Evolutionary conservation across 768 basidiomycete species (phyloP).

Genomic region (Saitozyma sp.): DNA sequence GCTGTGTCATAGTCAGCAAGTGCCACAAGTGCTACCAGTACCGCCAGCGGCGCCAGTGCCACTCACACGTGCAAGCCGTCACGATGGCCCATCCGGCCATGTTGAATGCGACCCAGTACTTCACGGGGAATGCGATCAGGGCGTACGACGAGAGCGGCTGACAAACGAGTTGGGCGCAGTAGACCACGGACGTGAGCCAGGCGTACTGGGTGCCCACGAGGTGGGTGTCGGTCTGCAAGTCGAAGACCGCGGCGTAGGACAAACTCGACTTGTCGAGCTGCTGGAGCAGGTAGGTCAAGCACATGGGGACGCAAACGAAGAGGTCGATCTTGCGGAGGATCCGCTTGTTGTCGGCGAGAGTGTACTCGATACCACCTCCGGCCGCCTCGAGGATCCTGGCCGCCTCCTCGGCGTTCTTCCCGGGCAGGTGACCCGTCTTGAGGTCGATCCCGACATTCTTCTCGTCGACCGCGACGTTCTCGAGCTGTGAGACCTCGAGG

Average conservation of each 20-base stretch:
- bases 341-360: slow-evolving; percentile 17
- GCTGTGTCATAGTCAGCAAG: slow-evolving; percentile 7
- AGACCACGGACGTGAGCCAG: slow-evolving; percentile 56
- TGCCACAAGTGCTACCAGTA: slow-evolving; percentile 8
- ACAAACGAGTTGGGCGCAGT: slow-evolving; percentile 39
- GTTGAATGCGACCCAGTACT: slow-evolving; percentile 50
- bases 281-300: slow-evolving; percentile 29
- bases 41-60: slow-evolving; percentile 4
- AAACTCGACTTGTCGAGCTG: slow-evolving; percentile 56
- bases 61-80: slow-evolving; percentile 18
- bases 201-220: slow-evolving; percentile 56
- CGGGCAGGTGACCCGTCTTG: too few species aligned
- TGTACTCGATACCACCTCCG: slow-evolving; percentile 24
- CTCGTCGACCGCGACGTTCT: too few species aligned
- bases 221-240: slow-evolving; percentile 48
- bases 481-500: too few species aligned
- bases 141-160: slow-evolving; percentile 42
- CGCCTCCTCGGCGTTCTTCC: slow-evolving; percentile 19
- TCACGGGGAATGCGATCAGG: slow-evolving; percentile 46
- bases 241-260: slow-evolving; percentile 59
- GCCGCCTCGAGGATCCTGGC: slow-evolving; percentile 19
- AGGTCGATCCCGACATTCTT: too few species aligned
- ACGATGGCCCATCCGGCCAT: slow-evolving; percentile 35
- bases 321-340: slow-evolving; percentile 29
- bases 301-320: slow-evolving; percentile 29